phyloP scores from a whole-genome alignment of 768 basidiomycete genomes.

The Paxillus rubicundulus region DNA sequence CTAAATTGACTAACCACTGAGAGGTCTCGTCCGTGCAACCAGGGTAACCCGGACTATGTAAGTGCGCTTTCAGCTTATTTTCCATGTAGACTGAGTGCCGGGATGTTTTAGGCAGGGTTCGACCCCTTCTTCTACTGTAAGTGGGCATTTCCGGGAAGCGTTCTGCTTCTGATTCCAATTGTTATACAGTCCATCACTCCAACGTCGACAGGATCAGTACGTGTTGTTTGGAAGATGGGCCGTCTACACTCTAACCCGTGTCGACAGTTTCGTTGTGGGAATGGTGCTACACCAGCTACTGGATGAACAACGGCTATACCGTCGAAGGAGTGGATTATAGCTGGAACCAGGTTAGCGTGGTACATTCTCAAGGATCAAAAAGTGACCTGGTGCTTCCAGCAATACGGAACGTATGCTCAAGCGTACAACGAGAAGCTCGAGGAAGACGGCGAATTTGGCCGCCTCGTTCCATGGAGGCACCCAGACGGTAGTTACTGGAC shows the following conservation, averaged over 20 bases:
- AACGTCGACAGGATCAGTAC: conserved; percentile 24
- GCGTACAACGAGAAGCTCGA: conserved; percentile 22
- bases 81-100: neutral
- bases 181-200: conserved; percentile 21
- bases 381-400: conserved; percentile 5
- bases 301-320: conserved; percentile 27
- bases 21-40: neutral
- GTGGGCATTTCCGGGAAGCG: neutral
- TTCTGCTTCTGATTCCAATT: neutral
- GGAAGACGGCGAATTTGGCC: conserved; percentile 17
- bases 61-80: neutral
- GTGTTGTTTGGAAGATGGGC: neutral
- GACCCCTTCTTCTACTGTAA: conserved; percentile 27
- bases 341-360: conserved; percentile 23
- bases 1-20: neutral
- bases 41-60: conserved; percentile 25
- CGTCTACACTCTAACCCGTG: neutral
- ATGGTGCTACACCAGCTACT: conserved; percentile 28
- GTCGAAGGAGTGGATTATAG: conserved; percentile 8
- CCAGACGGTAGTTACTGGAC: conserved; percentile 25
- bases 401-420: conserved; percentile 19
- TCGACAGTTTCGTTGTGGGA: conserved; percentile 28
- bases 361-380: neutral
- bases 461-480: conserved; percentile 24
- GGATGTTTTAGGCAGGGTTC: conserved; percentile 17